Conservation (phyloP, 768 basidiomycete species). For the Lactarius hatsudake region DNA sequence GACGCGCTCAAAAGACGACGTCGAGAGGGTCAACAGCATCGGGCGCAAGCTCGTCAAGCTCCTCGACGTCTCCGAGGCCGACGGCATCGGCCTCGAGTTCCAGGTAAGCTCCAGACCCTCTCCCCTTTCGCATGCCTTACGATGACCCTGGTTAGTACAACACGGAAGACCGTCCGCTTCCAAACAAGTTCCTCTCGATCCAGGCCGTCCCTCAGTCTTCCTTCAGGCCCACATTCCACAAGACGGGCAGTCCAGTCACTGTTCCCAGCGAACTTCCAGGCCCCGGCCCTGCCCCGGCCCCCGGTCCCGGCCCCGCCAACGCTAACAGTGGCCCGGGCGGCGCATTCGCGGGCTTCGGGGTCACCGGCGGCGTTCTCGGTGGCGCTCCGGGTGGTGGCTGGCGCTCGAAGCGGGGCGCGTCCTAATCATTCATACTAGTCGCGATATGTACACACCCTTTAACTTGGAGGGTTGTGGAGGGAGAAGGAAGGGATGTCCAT, state of each 20-base stretch:
- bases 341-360: conserved; percentile 46
- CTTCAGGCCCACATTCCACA: conserved; percentile 65
- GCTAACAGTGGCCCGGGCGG: conserved; percentile 34
- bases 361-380: conserved; percentile 34
- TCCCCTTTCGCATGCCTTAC: background rate
- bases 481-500: background rate
- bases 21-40: conserved; percentile 79
- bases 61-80: conserved; percentile 79
- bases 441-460: background rate
- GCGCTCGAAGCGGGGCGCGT: conserved; percentile 17
- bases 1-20: conserved; percentile 83
- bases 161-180: conserved; percentile 79
- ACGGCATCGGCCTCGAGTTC: conserved; percentile 85
- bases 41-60: conserved; percentile 80
- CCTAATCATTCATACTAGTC: conserved; percentile 1
- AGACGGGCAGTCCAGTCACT: conserved; percentile 34
- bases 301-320: conserved; percentile 29
- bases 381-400: conserved; percentile 4
- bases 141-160: conserved; percentile 54
- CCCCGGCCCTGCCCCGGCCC: conserved; percentile 31
- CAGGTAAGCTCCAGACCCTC: conserved; percentile 51
- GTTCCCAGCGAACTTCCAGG: conserved; percentile 32
- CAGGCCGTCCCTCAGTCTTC: conserved; percentile 65
- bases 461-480: background rate
- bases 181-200: conserved; percentile 80